Evolutionary conservation across 2,329 filamentous ascomycete species (phyloP), one percentile per base, ranked within the genome.

Genomic region (Fusarium phyllophilum): DNA sequence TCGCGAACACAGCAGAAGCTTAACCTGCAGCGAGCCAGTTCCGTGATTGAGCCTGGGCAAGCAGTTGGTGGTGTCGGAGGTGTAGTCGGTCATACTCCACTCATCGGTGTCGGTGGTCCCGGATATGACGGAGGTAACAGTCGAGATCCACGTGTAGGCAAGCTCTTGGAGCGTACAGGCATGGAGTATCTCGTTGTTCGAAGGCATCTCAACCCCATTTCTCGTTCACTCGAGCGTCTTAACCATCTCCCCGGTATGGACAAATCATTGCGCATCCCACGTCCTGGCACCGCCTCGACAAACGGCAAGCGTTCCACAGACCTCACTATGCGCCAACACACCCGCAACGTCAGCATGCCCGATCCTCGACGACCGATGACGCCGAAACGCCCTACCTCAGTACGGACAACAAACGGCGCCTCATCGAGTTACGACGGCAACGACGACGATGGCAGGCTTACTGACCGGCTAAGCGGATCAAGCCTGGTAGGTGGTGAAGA

Each of bases 1-100:
- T 93, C 91, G 61, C 87, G 92, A 20, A 93, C 91, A 3, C 92
- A 94, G 81, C 92, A 94, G 80, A 94, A 94, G 77, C 85, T 94
- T 20, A 92, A 93, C 82, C 86, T 94, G 4, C 92, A 94, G 78
- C 88, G 92, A 42, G 92, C 91, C 36, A 93, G 91, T 78, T 93
- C 92, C 8, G 89, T 89, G 73, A 91, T 94, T 54, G 92, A 94
- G 75, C 90, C 90, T 2, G 84, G 88, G 36, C 88, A 91, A 82
- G 69, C 78, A 9, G 79, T 82, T 2, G 64, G 78, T 3, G 79
- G 78, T 24, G 78, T 80, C 33, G 79, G 78, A 12, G 84, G 85
- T 10, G 82, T 83, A 4, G 82, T 83, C 13, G 84, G 84, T 18
- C 81, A 83, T 9, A 85, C 83, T 34, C 85, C 87, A 0, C 78